These are phyloP conservation scores for Sporothrix curviconia DNA, from an alignment of 2,329 filamentous ascomycete species.

Conservation along the genomic window DNA sequence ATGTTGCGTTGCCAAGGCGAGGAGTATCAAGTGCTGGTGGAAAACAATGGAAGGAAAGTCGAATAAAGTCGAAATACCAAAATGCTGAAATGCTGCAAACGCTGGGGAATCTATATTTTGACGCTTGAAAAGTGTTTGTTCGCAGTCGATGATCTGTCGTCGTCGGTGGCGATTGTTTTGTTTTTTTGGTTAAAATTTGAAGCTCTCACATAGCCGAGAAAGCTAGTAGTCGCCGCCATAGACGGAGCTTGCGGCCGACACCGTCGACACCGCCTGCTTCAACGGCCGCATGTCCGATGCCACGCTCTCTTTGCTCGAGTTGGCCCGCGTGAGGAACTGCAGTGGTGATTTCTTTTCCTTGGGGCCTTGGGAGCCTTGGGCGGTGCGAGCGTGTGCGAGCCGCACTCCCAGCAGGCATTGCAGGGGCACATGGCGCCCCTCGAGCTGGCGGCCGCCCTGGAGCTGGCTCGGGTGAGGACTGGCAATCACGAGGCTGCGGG, in stretches of 20 bases:
- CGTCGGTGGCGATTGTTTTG: background rate
- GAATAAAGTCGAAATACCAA: background rate
- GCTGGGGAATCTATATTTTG: background rate
- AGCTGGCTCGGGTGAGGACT: constrained; percentile 15
- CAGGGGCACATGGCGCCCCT: constrained; percentile 18
- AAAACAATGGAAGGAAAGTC: background rate
- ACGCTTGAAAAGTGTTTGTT: background rate
- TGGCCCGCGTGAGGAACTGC: constrained; percentile 6
- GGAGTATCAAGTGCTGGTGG: background rate
- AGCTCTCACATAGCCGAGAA: no score
- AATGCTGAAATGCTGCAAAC: background rate
- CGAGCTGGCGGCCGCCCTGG: constrained; percentile 10
- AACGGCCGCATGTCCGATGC: constrained; percentile 13
- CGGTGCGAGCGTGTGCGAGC: constrained; percentile 9
- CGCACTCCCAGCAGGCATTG: constrained; percentile 17
- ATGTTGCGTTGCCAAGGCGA: no score
- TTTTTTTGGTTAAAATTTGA: no score
- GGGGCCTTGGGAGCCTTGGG: constrained; percentile 1
- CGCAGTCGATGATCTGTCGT: background rate
- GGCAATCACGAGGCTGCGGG: constrained; percentile 5
- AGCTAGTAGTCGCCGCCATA: background rate
- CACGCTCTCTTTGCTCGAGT: constrained; percentile 14
- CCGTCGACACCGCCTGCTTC: background rate
- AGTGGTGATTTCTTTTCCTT: constrained; percentile 9
- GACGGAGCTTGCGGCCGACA: background rate